phyloP scores from a whole-genome alignment of 1,139 yeast species.

The Lodderomyces oxycetoniae region DNA sequence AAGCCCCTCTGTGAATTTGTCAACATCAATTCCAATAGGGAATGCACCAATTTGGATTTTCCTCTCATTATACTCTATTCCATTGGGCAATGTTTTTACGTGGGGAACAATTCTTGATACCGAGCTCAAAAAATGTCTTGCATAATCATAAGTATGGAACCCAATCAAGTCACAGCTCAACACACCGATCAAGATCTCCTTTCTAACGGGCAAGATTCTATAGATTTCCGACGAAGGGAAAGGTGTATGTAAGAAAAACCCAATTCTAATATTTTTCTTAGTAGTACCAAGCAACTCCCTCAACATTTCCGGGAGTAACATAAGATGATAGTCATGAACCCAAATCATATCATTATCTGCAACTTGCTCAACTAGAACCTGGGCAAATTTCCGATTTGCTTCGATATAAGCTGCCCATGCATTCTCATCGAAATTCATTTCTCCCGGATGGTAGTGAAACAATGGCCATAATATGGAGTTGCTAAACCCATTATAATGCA shows the following conservation, averaged over 20 bases:
- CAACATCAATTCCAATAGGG: constrained; percentile 97
- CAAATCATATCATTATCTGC: constrained; percentile 87
- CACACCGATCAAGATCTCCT: constrained; percentile 87
- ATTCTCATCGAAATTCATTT: constrained; percentile 94
- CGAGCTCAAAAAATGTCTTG: constrained; percentile 91
- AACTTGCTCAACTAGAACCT: constrained; percentile 64
- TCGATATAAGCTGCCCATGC: constrained; percentile 98
- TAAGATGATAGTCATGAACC: constrained; percentile 97
- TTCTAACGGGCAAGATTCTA: constrained; percentile 90
- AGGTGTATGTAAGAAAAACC: constrained; percentile 95
- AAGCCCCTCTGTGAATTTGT: constrained; percentile 79
- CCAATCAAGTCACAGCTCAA: constrained; percentile 93
- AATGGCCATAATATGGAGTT: constrained; percentile 94
- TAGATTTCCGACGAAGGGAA: constrained; percentile 97
- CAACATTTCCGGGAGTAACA: constrained; percentile 90
- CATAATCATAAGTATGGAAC: constrained; percentile 98
- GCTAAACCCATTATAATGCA: constrained; percentile 94
- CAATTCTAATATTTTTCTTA: constrained; percentile 63
- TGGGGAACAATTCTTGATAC: constrained; percentile 77
- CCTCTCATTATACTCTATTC: constrained; percentile 74
- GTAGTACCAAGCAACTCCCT: constrained; percentile 53
- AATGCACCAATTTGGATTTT: constrained; percentile 89
- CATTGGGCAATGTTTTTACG: constrained; percentile 84
- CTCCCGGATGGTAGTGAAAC: constrained; percentile 98
- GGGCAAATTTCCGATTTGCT: constrained; percentile 83